Conservation (phyloP, 192 early-diverging fungal genomes). For the Phycomyces blakesleeanus region DNA sequence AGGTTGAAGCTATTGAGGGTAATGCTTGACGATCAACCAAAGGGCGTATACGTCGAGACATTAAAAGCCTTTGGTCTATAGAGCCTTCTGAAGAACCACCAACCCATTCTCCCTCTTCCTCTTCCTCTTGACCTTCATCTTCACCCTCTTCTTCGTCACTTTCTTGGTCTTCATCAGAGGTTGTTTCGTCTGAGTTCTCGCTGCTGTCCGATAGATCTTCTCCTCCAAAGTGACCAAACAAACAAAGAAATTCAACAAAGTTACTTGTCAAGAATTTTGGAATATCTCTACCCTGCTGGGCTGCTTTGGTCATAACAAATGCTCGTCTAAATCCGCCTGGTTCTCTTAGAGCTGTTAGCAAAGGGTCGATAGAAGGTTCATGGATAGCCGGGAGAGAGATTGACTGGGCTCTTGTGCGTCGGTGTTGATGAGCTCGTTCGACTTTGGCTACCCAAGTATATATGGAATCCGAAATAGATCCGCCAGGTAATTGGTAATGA, state of each 20-base stretch:
- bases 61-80: no score
- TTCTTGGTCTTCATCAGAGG: conserved; percentile 11
- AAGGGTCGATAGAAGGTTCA: conserved; percentile 2
- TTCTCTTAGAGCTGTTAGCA: conserved; percentile 41
- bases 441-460: conserved; percentile 83
- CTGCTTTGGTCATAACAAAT: conserved; percentile 73
- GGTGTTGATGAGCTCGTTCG: conserved; percentile 39
- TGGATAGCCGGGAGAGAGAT: conserved; percentile 10
- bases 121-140: background rate
- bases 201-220: conserved; percentile 68
- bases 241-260: conserved; percentile 90
- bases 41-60: no score
- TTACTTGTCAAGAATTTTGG: conserved; percentile 80
- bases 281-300: conserved; percentile 58
- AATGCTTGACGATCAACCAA: no score
- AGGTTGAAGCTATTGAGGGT: no score
- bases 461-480: conserved; percentile 78
- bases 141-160: conserved; percentile 15
- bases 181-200: conserved; percentile 44
- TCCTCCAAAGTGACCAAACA: conserved; percentile 93
- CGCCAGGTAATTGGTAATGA: conserved; percentile 56
- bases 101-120: conserved; percentile 3
- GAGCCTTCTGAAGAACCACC: no score
- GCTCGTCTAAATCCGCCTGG: conserved; percentile 90
- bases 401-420: conserved; percentile 23